Percentiles rank a stretch among this genome's conserved stretches.
These are phyloP conservation scores for Tricholoma matsutake DNA, from an alignment of 768 basidiomycete species.

Conservation along the genomic window DNA sequence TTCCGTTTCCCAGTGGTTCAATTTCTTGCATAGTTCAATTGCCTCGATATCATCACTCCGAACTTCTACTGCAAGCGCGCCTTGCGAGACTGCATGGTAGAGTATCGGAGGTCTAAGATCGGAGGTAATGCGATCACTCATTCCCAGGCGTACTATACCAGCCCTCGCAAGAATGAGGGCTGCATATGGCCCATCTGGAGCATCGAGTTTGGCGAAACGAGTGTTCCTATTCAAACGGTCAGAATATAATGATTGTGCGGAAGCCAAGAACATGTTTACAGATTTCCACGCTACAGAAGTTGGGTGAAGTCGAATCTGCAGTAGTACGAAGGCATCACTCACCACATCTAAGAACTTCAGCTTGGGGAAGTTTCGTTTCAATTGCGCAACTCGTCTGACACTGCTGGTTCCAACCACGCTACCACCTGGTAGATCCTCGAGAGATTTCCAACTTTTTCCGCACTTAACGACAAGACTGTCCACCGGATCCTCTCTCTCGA, in stretches of 20 bases:
- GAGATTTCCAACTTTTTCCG: conserved; percentile 59
- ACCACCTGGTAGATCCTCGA: conserved; percentile 84
- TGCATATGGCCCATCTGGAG: conserved; percentile 70
- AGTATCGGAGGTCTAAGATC: conserved; percentile 73
- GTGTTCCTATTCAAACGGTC: conserved; percentile 60
- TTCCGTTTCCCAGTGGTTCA: conserved; percentile 76
- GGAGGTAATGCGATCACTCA: conserved; percentile 69
- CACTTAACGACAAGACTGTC: conserved; percentile 87
- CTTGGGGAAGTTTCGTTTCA: conserved; percentile 72
- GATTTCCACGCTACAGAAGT: conserved; percentile 67
- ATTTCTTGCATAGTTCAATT: conserved; percentile 55
- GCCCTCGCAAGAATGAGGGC: conserved; percentile 93
- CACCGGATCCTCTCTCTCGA: conserved; percentile 84
- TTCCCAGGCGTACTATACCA: conserved; percentile 79
- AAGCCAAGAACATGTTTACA: conserved; percentile 48
- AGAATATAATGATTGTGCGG: conserved; percentile 8
- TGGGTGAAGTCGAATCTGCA: neutral
- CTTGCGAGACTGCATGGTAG: conserved; percentile 92
- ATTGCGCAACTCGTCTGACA: conserved; percentile 87
- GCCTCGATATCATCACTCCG: conserved; percentile 61
- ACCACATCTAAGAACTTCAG: conserved; percentile 88
- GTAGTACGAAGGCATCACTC: conserved; percentile 32
- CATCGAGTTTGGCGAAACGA: conserved; percentile 88
- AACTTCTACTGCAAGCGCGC: conserved; percentile 87
- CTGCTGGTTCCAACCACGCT: conserved; percentile 95